Evolutionary conservation across 495 filamentous ascomycete species (phyloP).

Genomic region (Aspergillus carlsbadensis): DNA sequence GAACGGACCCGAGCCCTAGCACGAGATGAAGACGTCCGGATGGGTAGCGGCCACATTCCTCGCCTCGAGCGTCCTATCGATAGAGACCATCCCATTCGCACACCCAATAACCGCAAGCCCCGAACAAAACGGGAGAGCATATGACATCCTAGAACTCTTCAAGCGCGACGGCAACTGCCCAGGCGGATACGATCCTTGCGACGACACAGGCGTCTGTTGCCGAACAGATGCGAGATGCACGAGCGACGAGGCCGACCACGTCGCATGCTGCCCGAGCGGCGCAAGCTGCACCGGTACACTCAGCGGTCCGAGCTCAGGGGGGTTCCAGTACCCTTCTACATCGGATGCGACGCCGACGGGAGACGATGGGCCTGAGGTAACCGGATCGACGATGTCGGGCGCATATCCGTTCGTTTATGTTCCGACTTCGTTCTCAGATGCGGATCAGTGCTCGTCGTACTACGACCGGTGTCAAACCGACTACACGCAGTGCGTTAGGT

Average conservation of each 20-base stretch:
- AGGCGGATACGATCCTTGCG: conserved; percentile 50
- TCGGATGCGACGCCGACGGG: conserved; percentile 33
- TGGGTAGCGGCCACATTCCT: conserved; percentile 40
- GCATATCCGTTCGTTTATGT: conserved; percentile 66
- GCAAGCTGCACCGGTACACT: conserved; percentile 63
- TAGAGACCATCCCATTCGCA: conserved; percentile 31
- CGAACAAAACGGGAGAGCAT: conserved; percentile 29
- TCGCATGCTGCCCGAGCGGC: conserved; percentile 65
- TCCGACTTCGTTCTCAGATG: conserved; percentile 63
- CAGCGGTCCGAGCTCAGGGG: conserved; percentile 26
- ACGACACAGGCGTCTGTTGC: conserved; percentile 57
- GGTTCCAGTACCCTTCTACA: conserved; percentile 37
- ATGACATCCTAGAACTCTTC: conserved; percentile 39
- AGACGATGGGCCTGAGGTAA: conserved; percentile 38
- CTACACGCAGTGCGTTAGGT: conserved; percentile 61
- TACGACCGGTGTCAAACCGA: conserved; percentile 64
- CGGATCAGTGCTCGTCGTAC: conserved; percentile 64
- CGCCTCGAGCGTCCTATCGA: conserved; percentile 31
- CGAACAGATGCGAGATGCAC: conserved; percentile 52
- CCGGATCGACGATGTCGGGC: conserved; percentile 41
- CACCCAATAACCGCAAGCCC: conserved; percentile 21
- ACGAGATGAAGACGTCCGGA: conserved; percentile 36
- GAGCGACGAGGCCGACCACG: conserved; percentile 55
- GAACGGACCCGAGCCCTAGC: conserved; percentile 17
- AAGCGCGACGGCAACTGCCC: conserved; percentile 50